These are phyloP conservation scores for Boletellus ananas DNA, from an alignment of 768 basidiomycete species.

Conservation along the genomic window DNA sequence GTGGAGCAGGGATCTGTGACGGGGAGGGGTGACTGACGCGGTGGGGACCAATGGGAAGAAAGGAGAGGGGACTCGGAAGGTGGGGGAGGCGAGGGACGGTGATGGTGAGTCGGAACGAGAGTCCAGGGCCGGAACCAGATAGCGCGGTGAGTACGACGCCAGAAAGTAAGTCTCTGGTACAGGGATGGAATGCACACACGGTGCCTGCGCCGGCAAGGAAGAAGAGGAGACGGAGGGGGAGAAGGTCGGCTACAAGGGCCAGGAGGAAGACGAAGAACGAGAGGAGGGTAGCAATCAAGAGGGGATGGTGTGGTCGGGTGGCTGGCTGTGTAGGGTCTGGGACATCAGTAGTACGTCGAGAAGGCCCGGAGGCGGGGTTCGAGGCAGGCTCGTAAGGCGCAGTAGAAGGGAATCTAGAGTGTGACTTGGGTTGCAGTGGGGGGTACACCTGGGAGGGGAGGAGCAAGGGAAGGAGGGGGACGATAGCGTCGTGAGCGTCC, in stretches of 20 bases:
- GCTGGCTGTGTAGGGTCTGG: not conserved
- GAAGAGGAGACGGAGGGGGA: conserved; percentile 46
- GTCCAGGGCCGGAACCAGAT: conserved; percentile 13
- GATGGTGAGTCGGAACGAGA: conserved; percentile 16
- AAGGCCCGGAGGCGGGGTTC: conserved; percentile 5
- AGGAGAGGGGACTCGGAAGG: not conserved
- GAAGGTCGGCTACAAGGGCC: conserved; percentile 35
- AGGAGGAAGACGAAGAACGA: conserved; percentile 41
- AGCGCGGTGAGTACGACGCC: not conserved
- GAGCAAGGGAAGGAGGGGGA: conserved; percentile 42
- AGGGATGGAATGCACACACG: conserved; percentile 14
- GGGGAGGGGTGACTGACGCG: too few relatives aligned
- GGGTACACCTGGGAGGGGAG: conserved; percentile 45
- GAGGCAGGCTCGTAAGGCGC: conserved; percentile 17
- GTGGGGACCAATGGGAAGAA: too few relatives aligned
- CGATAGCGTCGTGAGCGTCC: conserved; percentile 52
- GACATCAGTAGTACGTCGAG: not conserved
- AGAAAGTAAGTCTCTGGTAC: conserved; percentile 1
- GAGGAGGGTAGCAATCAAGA: conserved; percentile 37
- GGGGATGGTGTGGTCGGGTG: conserved; percentile 30
- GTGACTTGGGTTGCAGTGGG: conserved; percentile 45
- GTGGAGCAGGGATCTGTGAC: not conserved
- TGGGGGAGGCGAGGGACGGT: conserved; percentile 6
- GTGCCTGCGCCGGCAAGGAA: conserved; percentile 30
- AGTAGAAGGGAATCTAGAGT: conserved; percentile 29